Evolutionary conservation across 1,284 basidiomycete genomes (phyloP), one percentile per base, ranked within the genome.

Genomic region (Moesziomyces antarcticus): DNA sequence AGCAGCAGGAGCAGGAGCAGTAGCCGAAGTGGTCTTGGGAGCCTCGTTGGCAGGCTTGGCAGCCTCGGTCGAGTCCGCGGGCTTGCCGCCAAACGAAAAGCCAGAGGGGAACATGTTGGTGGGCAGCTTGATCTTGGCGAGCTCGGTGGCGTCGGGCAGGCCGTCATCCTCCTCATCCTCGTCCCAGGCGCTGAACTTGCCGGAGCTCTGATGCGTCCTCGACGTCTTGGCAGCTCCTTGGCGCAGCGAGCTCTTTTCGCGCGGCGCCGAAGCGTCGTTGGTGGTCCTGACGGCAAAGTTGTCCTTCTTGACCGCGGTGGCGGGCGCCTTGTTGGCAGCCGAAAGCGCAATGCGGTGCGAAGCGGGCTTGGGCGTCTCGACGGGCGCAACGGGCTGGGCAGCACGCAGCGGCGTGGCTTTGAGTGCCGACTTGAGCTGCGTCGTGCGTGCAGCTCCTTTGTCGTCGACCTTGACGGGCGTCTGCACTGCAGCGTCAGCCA

Each of bases 71-170:
- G 42, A 13, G n/a, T 49, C 11, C 10, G 54, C 10, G 8, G 57
- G 20, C 14, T 56, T 35, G 24, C 58, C 54, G 45, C 71, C 76
- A 52, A 83, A 82, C 33, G 73, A 68, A 47, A 83, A 82, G 21
- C 78, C 72, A 30, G 61, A 47, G 5, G 82, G 81, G 57, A 83
- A 83, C 43, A 82, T 53, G 50, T 66, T 74, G 37, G 72, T 59
- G 5, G 82, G 82, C 48, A 81, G 45, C 65, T 80, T 81, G 70
- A 83, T 83, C 74, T 81, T 82, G 27, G 73, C 61, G 20, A 83
- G 60, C 21, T 81, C 82, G 46, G 72, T 77, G 0, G 78, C 74
- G 30, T 74, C 76, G 5, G 77, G 78, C 35, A 74, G 45, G n/a
- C 75, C 79, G 8, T 81, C 78, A 37, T 82, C 77, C 24, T 81